Conservation (phyloP, 495 filamentous ascomycete genomes). For the Aspergillus sclerotiicarbonarius region DNA sequence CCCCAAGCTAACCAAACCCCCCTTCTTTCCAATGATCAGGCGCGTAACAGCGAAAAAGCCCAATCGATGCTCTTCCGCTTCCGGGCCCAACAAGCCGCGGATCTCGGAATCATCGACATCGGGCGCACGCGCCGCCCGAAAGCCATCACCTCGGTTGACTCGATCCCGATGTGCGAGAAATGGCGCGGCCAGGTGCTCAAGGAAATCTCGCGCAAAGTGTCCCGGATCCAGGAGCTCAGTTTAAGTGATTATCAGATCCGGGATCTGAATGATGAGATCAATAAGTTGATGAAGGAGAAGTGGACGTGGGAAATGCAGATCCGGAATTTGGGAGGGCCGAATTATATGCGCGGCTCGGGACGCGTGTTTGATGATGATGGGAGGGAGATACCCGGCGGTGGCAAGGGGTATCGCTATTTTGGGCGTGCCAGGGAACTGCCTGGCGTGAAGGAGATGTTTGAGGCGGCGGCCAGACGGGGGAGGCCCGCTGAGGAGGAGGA, state of each 20-base stretch:
- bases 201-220: conserved; percentile 93
- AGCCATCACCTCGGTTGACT: conserved; percentile 76
- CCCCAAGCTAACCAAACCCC: conserved; percentile 14
- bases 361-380: conserved; percentile 90
- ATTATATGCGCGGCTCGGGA: conserved; percentile 90
- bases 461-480: conserved; percentile 57
- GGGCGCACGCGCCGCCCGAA: conserved; percentile 89
- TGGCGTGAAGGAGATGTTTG: conserved; percentile 96
- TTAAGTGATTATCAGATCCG: conserved; percentile 95
- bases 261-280: conserved; percentile 98
- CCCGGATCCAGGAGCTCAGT: conserved; percentile 85
- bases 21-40: conserved; percentile 38
- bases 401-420: conserved; percentile 91
- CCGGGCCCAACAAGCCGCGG: conserved; percentile 94
- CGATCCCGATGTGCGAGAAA: conserved; percentile 88
- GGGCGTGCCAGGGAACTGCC: conserved; percentile 87
- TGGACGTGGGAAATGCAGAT: conserved; percentile 98
- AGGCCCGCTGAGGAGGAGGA: conserved; percentile 62
- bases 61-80: conserved; percentile 99
- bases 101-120: conserved; percentile 91
- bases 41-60: conserved; percentile 92
- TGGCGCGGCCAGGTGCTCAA: conserved; percentile 98
- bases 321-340: conserved; percentile 87
- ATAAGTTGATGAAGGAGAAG: conserved; percentile 98
- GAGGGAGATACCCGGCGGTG: conserved; percentile 82